These are phyloP conservation scores for Butyriboletus loyo DNA, from an alignment of 768 basidiomycete genomes.

Conservation along the genomic window DNA sequence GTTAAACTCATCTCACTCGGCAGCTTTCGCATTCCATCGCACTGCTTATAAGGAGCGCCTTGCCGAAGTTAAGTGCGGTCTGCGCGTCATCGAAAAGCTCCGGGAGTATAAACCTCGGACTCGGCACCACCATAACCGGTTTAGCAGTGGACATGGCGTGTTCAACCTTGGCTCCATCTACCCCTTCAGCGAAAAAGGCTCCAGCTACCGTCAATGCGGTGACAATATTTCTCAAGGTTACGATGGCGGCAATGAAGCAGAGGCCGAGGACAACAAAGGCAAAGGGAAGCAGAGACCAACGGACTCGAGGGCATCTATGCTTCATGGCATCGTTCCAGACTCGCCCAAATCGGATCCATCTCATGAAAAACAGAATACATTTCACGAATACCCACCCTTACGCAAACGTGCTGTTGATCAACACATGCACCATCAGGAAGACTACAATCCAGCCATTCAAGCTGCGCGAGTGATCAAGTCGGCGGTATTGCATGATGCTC, in stretches of 20 bases:
- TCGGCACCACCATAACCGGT: constrained; percentile 31
- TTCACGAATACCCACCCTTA: constrained; percentile 43
- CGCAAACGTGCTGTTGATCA: constrained; percentile 18
- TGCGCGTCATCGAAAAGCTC: constrained; percentile 63
- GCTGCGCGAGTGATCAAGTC: constrained; percentile 66
- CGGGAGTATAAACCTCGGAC: constrained; percentile 56
- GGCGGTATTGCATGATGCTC: constrained; percentile 74
- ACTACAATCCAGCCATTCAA: constrained; percentile 41
- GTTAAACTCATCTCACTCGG: neutral
- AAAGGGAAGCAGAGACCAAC: constrained; percentile 29
- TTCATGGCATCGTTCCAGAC: constrained; percentile 5
- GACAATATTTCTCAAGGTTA: constrained; percentile 21
- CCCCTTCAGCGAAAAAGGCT: constrained; percentile 45
- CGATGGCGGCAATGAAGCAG: constrained; percentile 32
- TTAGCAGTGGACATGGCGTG: constrained; percentile 42
- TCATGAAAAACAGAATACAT: constrained; percentile 4
- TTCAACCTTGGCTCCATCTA: constrained; percentile 32
- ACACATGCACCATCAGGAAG: constrained; percentile 28
- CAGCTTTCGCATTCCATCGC: constrained; percentile 74
- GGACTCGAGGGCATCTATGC: neutral
- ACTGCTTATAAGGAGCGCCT: constrained; percentile 74
- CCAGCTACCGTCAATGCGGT: constrained; percentile 31
- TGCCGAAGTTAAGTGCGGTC: constrained; percentile 48
- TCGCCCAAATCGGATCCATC: constrained; percentile 9
- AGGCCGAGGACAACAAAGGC: constrained; percentile 27